phyloP scores from a whole-genome alignment of 768 basidiomycete genomes.

The Macrocybe gigantea region DNA sequence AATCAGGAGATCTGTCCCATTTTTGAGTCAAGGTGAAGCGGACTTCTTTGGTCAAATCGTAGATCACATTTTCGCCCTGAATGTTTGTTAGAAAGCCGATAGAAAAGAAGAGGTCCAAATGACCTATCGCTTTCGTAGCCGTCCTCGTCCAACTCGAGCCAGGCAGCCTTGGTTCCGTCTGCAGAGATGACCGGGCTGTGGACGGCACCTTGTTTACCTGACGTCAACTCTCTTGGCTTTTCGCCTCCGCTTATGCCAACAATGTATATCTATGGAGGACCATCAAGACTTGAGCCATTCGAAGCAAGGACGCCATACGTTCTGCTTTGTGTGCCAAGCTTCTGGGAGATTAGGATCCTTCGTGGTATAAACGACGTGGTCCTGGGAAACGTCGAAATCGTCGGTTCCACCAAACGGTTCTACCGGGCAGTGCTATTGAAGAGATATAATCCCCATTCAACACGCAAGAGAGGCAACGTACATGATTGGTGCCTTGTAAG shows the following conservation, averaged over 20 bases:
- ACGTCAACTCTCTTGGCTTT: constrained; percentile 65
- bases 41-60: constrained; percentile 62
- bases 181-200: constrained; percentile 65
- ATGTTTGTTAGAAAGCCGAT: not conserved
- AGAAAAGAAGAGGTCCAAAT: not conserved
- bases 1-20: constrained; percentile 81
- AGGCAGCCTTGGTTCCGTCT: constrained; percentile 69
- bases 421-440: constrained; percentile 58
- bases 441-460: not conserved
- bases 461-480: constrained; percentile 26
- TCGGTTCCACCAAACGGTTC: constrained; percentile 84
- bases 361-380: constrained; percentile 74
- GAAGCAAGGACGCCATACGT: constrained; percentile 34
- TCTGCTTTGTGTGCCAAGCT: constrained; percentile 87
- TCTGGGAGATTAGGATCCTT: constrained; percentile 75
- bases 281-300: not conserved
- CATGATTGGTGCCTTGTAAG: constrained; percentile 64
- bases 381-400: constrained; percentile 70
- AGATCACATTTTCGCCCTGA: constrained; percentile 74
- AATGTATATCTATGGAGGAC: constrained; percentile 53
- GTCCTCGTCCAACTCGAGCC: constrained; percentile 84
- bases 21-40: constrained; percentile 69
- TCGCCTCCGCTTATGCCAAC: constrained; percentile 48
- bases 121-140: constrained; percentile 87
- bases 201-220: constrained; percentile 80